These are phyloP conservation scores for Olyra latifolia DNA, from an alignment of 176 grass and related monocot species.

Conservation along the genomic window DNA sequence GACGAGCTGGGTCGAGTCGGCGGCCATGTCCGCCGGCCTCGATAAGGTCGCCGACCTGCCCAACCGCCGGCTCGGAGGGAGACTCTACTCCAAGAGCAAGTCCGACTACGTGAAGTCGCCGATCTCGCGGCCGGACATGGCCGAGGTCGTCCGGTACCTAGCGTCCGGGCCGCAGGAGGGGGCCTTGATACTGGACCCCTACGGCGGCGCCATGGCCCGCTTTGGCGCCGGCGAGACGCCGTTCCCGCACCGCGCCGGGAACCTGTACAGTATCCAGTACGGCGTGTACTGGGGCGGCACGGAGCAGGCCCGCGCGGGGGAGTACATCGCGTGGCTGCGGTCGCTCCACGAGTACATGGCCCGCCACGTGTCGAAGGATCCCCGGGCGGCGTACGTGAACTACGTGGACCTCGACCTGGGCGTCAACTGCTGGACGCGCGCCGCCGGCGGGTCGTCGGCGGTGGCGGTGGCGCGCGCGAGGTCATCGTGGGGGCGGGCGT, in stretches of 20 bases:
- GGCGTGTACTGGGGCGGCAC: slow-evolving; percentile 18
- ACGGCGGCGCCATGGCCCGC: slow-evolving; percentile 61
- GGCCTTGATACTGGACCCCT: slow-evolving; percentile 54
- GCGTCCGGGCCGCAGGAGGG: slow-evolving; percentile 24
- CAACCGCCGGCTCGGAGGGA: not conserved
- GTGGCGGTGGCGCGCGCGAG: slow-evolving; percentile 22
- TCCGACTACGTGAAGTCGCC: slow-evolving; percentile 58
- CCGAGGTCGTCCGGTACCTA: slow-evolving; percentile 28
- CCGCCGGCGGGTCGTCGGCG: not conserved
- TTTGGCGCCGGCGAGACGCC: slow-evolving; percentile 16
- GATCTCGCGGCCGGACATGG: not conserved
- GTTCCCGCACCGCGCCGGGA: slow-evolving; percentile 54
- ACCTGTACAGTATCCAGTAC: slow-evolving; percentile 68
- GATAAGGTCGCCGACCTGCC: slow-evolving; percentile 12
- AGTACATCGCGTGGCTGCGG: slow-evolving; percentile 49
- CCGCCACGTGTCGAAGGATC: slow-evolving; percentile 39
- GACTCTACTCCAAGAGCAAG: slow-evolving; percentile 50
- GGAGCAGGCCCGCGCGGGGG: not conserved
- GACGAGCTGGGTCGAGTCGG: slow-evolving; percentile 66
- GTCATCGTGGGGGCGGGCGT: slow-evolving; percentile 32
- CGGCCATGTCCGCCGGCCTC: slow-evolving; percentile 37
- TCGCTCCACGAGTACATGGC: slow-evolving; percentile 54
- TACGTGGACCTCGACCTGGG: slow-evolving; percentile 71
- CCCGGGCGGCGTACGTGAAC: slow-evolving; percentile 56
- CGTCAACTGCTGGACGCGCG: slow-evolving; percentile 25